A percentile compares a stretch with the other conserved stretches of the same genome.
These are phyloP conservation scores for Daedalea quercina DNA, from an alignment of 768 basidiomycete genomes.

Conservation along the genomic window DNA sequence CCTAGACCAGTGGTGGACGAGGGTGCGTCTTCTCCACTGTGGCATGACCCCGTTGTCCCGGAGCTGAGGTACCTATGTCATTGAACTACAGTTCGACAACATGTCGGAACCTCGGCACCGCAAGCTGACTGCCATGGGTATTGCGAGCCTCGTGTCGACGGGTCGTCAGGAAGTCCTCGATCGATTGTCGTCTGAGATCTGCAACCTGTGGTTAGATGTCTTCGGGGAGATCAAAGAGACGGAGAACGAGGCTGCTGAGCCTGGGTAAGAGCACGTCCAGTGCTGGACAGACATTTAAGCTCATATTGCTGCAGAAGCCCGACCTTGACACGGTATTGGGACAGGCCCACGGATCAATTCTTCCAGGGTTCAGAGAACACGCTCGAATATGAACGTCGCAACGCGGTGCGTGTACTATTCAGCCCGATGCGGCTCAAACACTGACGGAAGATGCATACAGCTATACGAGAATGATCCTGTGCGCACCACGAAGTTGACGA, in stretches of 20 bases:
- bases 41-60: not conserved
- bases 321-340: conserved; percentile 62
- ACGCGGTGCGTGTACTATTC: conserved; percentile 42
- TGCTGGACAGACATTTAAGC: not conserved
- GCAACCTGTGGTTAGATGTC: conserved; percentile 85
- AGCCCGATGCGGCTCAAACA: not conserved
- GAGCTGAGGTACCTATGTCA: not conserved
- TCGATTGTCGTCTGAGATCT: conserved; percentile 67
- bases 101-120: conserved; percentile 83
- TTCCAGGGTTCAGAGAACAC: conserved; percentile 65
- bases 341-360: conserved; percentile 51
- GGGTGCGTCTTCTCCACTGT: conserved; percentile 36
- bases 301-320: conserved; percentile 10
- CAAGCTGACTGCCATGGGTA: conserved; percentile 79
- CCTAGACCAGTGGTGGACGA: conserved; percentile 78
- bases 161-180: conserved; percentile 67
- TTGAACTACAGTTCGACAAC: conserved; percentile 69
- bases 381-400: conserved; percentile 69
- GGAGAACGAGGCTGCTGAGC: conserved; percentile 26
- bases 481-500: conserved; percentile 56
- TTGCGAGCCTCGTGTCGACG: conserved; percentile 71
- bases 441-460: conserved; percentile 29
- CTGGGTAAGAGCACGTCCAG: not conserved
- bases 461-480: conserved; percentile 66
- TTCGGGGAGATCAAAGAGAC: conserved; percentile 83